A percentile compares a stretch with the other conserved stretches of the same genome.
These are phyloP conservation scores for Aspergillus alliaceus DNA, from an alignment of 2,329 filamentous ascomycete genomes.

Conservation along the genomic window DNA sequence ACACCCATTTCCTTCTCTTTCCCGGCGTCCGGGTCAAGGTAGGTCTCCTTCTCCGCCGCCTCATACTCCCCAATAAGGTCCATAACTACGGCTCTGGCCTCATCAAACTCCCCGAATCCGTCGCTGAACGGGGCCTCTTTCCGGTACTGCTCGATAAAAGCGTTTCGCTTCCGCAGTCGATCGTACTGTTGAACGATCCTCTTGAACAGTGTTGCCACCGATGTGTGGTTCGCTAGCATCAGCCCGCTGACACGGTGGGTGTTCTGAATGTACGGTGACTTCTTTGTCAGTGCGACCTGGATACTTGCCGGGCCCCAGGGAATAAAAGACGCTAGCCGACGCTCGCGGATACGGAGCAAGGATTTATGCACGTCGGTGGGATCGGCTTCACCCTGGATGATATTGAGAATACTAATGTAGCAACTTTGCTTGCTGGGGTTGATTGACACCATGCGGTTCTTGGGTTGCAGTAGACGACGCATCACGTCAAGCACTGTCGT, in stretches of 20 bases:
- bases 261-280: conserved; percentile 92
- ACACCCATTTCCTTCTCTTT: conserved; percentile 38
- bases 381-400: conserved; percentile 97
- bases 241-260: conserved; percentile 92
- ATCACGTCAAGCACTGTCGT: conserved; percentile 98
- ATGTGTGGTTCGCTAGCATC: conserved; percentile 98
- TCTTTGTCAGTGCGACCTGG: conserved; percentile 93
- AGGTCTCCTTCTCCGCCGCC: conserved; percentile 86
- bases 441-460: conserved; percentile 98
- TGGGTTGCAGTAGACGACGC: conserved; percentile 90
- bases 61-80: conserved; percentile 95
- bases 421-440: conserved; percentile 95
- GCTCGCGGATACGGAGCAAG: conserved; percentile 89
- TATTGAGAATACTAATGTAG: conserved; percentile 98
- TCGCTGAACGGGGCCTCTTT: conserved; percentile 92
- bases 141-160: conserved; percentile 95
- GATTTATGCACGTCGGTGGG: conserved; percentile 98
- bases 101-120: conserved; percentile 90
- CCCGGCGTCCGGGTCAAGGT: conserved; percentile 72
- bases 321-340: conserved; percentile 91
- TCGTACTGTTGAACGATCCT: conserved; percentile 91
- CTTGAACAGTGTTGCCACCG: conserved; percentile 94
- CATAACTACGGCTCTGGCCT: conserved; percentile 85
- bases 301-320: conserved; percentile 98
- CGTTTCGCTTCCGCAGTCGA: conserved; percentile 90